Conservation (phyloP, 441 rosid species). For the Geranium incanum region DNA sequence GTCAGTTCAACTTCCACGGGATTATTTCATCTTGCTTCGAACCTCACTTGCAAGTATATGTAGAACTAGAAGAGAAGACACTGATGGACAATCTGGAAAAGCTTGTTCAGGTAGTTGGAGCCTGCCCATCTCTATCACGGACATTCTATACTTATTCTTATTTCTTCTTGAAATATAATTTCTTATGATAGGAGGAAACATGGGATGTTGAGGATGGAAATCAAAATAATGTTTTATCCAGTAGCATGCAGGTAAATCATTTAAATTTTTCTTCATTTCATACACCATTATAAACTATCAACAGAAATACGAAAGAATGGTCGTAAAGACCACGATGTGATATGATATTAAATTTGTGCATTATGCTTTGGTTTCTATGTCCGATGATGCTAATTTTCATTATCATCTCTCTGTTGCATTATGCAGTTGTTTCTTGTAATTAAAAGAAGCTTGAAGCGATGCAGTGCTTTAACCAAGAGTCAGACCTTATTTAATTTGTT, state of each 20-base stretch:
- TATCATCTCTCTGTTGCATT: constrained; percentile 10
- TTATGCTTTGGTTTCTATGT: background rate
- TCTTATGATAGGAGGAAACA: constrained; percentile 71
- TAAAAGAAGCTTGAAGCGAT: constrained; percentile 95
- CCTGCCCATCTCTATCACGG: constrained; percentile 12
- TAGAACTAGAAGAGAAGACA: constrained; percentile 94
- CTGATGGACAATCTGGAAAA: constrained; percentile 96
- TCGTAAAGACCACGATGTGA: background rate
- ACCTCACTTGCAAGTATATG: constrained; percentile 83
- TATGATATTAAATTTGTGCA: background rate
- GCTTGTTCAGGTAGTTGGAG: constrained; percentile 71
- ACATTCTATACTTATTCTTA: constrained; percentile 24
- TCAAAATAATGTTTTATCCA: constrained; percentile 86
- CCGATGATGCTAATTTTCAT: background rate
- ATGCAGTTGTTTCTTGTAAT: constrained; percentile 78
- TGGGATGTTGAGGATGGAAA: constrained; percentile 99
- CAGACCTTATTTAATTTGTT: constrained; percentile 82
- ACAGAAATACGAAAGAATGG: background rate
- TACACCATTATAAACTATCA: background rate
- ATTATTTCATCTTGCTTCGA: constrained; percentile 97
- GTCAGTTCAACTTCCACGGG: constrained; percentile 97
- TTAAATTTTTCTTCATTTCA: constrained; percentile 5
- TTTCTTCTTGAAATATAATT: constrained; percentile 20
- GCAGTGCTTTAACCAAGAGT: constrained; percentile 82
- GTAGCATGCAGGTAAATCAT: constrained; percentile 83